Base-by-base conservation (phyloP, 2,329 filamentous ascomycete species). In the Talaromyces atroroseus region DNA sequence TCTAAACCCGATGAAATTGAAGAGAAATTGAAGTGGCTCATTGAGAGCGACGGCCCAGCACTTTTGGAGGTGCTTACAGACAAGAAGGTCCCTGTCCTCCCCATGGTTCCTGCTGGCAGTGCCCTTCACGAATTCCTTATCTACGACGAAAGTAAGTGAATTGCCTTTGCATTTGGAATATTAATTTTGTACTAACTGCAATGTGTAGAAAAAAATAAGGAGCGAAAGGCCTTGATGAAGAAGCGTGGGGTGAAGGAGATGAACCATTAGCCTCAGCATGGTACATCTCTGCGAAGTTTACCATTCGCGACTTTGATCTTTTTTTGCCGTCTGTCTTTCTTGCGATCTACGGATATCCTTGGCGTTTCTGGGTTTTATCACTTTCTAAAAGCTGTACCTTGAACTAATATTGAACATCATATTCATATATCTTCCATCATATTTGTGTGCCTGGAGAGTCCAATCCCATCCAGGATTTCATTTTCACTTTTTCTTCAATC, bases 41-140 rank as follows among this genome's bases (percentile, higher is more conserved):
- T 97, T 64, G 82, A 91, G 66, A 85, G 83, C 5, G 89, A 96
- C 29, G 94, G 92, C n/a, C 94, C 94, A 20, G 92, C 92, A 42
- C 81, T 97, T 61, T 80, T 99, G 59, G 92, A 97, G 77, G 88
- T 99, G 54, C 81, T 96, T 52, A 94, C 90, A 3, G 94, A 97
- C 73, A 82, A 83, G 70, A 87, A 78, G 69, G 76, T 77, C 24
- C 92, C 92, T 48, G 92, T 99, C n/a, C 78, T 97, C 67, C 94
- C 94, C 38, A 97, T 97, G 94, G 94, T 99, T 48, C 92, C 92
- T 3, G 87, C 84, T 40, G 94, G 94, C 38, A 87, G 83, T 60
- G 92, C 82, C 58, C 80, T 99, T 66, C 90, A 97, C 71, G 94
- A 97, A 74, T 96, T 97, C 76, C 80, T 97, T 69, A 82, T 92